Evolutionary conservation across 2,329 filamentous ascomycete species (phyloP).

Genomic region (Orbilia javanica): DNA sequence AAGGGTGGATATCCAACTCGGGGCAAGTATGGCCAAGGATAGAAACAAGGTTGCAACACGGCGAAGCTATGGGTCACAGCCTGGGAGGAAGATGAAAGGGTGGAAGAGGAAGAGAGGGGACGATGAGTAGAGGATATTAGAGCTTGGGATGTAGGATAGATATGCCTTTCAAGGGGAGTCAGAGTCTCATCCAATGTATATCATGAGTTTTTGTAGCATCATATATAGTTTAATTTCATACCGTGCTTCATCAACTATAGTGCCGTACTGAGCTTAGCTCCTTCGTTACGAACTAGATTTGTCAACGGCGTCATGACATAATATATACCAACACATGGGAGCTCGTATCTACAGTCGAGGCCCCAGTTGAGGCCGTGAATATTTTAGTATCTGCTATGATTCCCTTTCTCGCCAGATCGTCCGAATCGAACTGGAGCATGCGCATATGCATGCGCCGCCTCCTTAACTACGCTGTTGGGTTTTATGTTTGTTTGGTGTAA

Average conservation of each 20-base stretch:
- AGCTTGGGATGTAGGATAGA: conserved; percentile 22
- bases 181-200: conserved; percentile 3
- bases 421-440: no score
- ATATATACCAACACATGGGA: no score
- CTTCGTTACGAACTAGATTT: no score
- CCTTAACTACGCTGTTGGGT: no score
- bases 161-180: neutral
- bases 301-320: no score
- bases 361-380: no score
- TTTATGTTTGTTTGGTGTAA: no score
- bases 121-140: conserved; percentile 26
- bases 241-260: neutral
- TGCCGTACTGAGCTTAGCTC: neutral
- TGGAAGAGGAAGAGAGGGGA: conserved; percentile 68
- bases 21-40: conserved; percentile 79
- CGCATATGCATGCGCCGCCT: no score
- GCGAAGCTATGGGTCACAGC: conserved; percentile 82
- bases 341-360: no score
- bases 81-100: conserved; percentile 70
- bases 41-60: conserved; percentile 76
- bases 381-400: no score
- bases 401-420: no score
- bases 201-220: neutral
- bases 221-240: neutral
- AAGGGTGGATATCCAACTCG: conserved; percentile 82